Conservation (phyloP, 495 filamentous ascomycete genomes). For the Tuber microsphaerosporum region DNA sequence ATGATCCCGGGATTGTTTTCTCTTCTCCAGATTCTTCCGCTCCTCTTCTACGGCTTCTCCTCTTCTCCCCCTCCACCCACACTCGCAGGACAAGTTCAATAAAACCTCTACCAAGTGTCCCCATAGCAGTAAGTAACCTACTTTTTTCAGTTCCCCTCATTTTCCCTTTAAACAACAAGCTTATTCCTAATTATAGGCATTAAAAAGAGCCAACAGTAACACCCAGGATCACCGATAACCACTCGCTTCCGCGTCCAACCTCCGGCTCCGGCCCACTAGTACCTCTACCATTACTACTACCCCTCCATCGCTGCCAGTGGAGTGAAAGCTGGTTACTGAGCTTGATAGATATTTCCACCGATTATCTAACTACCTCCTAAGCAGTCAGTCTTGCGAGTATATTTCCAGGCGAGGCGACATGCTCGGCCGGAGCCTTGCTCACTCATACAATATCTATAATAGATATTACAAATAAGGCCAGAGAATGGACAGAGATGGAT, state of each 20-base stretch:
- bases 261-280: neutral
- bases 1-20: neutral
- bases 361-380: neutral
- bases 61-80: neutral
- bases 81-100: neutral
- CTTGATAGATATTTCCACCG: neutral
- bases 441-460: no score
- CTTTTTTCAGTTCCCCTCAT: neutral
- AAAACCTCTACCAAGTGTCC: neutral
- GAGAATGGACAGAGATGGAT: neutral
- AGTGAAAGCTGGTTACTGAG: neutral
- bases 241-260: neutral
- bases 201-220: neutral
- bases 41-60: neutral
- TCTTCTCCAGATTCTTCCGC: neutral
- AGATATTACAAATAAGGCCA: neutral
- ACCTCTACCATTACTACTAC: neutral
- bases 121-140: neutral
- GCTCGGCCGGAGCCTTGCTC: no score
- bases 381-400: no score
- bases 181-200: neutral
- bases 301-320: neutral
- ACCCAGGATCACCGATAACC: neutral
- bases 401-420: neutral
- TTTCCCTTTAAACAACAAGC: neutral